Evolutionary conservation across 441 rosid species (phyloP).

Genomic region (Erodium moschatum): DNA sequence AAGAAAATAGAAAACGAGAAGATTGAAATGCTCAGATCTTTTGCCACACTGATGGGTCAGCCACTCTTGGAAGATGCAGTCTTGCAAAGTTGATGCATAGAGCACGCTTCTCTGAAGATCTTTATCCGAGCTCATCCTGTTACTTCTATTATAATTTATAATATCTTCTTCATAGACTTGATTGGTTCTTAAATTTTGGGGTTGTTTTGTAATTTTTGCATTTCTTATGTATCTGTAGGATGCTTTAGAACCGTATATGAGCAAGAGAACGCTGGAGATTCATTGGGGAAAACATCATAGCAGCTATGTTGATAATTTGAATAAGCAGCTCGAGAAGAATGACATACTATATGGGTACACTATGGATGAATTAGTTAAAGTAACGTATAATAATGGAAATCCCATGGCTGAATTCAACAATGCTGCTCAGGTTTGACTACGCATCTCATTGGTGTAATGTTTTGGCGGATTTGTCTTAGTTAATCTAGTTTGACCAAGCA

Average conservation of each 20-base stretch:
- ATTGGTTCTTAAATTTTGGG: background rate
- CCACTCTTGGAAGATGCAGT: background rate
- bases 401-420: conserved; percentile 70
- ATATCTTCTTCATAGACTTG: background rate
- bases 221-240: conserved; percentile 36
- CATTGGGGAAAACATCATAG: conserved; percentile 77
- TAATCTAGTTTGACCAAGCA: background rate
- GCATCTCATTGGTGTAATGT: conserved; percentile 2
- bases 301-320: conserved; percentile 54
- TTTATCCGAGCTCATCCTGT: no score
- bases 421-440: conserved; percentile 61
- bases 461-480: background rate
- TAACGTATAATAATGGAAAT: conserved; percentile 67
- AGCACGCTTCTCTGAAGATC: no score
- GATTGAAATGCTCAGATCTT: background rate
- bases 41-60: no score
- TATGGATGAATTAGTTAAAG: conserved; percentile 72
- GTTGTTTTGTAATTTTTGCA: background rate
- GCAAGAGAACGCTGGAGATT: conserved; percentile 50
- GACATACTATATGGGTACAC: conserved; percentile 64
- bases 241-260: conserved; percentile 84
- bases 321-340: conserved; percentile 51
- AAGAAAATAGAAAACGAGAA: background rate
- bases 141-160: no score
- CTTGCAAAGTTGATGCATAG: no score